Evolutionary conservation across 75 land plant species (phyloP), one percentile per base, ranked within the genome.

Genomic region (Cryptomeria japonica): DNA sequence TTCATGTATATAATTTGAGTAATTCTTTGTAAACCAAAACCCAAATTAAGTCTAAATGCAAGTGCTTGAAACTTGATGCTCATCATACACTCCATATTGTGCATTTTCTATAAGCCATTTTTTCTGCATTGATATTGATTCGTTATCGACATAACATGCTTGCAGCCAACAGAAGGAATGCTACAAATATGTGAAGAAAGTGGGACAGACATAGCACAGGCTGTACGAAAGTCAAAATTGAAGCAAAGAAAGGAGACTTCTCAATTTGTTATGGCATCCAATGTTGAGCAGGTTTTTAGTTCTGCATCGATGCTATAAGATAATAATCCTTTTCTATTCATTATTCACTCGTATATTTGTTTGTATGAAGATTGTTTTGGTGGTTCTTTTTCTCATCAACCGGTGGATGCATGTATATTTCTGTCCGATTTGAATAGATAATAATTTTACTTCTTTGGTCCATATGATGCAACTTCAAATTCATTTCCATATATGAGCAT

Each of bases 151-250:
- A n/a, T 31, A 75, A 75, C 86, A 19, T 37, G 31, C 44, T 37
- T 86, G 55, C 88, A 92, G 93, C 93, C 93, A 49, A 92, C 93
- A 32, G 90, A 92, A 77, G 70, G 88, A 37, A 89, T 85, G 34
- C 90, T 91, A 75, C 93, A 92, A 87, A 80, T 87, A 12, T 92
- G 92, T 89, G 93, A 92, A 84, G 93, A 92, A 86, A 92, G 93
- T 88, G 93, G 93, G 32, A 92, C 93, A 53, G 93, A 92, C 84
- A 58, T 92, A 44, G 93, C 92, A 47, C 93, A 92, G 61, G 88
- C 86, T 77, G 93, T 92, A 68, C 89, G 85, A 84, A 91, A 90
- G 22, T 53, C 84, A 31, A 92, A 91, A 84, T 72, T 88, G 38
- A 92, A 89, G 86, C 47, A 92, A 86, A 80, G 90, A 72, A 82